Evolutionary conservation across 176 grass and related monocot genomes (phyloP), one percentile per base, ranked within the genome.

Genomic region (Guadua angustifolia): DNA sequence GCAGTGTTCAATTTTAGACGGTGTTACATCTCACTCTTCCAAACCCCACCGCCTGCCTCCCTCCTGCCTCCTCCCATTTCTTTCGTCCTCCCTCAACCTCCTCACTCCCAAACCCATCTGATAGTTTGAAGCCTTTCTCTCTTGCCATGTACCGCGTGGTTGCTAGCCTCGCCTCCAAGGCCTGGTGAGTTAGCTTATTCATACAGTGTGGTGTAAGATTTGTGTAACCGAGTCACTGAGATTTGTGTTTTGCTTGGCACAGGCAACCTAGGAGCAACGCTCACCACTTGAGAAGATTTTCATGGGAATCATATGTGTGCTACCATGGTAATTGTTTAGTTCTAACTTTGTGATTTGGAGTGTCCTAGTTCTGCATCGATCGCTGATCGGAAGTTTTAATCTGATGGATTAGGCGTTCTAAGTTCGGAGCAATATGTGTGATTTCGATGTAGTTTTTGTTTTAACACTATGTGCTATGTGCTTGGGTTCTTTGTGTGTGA

Each of bases 141-240:
- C 43, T 72, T 8, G 75, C 58, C 80, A 97, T 97, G 94, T 94
- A 94, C 87, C 89, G 94, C 85, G 87, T 79, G 22, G 87, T 86
- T 9, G 82, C 80, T 26, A 90, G 79, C 80, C 85, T 97, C 67
- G 91, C 81, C 79, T 90, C 91, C 66, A 94, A 88, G 71, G 87
- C 87, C 19, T 83, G 94, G 92, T 94, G 55, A 92, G 88, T 60
- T 16, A 4, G 7, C 38, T 29, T 15, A 71, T 69, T 58, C 44
- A 5, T 60, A 40, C 33, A 7, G 46, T 32, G 77, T 52, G 52
- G 32, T 25, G 46, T 64, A 81, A 53, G 35, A 40, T 82, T 78
- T 19, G 35, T 39, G 26, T 15, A 70, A 43, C 53, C 22, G 10
- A 70, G 66, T 50, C 64, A 21, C 86, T 92, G 60, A 92, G 51